Conservation (phyloP, 2,329 filamentous ascomycete genomes). For the Stachybotrys chartarum region DNA sequence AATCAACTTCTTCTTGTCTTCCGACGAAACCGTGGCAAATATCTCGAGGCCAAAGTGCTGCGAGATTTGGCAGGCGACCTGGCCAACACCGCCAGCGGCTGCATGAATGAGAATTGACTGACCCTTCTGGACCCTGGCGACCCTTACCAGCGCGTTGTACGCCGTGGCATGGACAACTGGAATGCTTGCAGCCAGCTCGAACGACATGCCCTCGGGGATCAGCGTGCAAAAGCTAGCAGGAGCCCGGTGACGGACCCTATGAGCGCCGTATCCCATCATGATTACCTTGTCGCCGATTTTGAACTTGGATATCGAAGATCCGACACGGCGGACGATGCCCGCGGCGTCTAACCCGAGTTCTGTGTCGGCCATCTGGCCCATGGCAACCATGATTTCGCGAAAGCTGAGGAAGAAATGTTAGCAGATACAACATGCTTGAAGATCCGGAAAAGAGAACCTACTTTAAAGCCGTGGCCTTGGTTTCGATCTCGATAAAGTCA, state of each 20-base stretch:
- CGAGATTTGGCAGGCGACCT: slow-evolving; percentile 7
- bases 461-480: slow-evolving; percentile 22
- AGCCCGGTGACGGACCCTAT: slow-evolving; percentile 18
- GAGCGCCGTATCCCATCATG: slow-evolving; percentile 11
- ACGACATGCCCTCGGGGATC: background rate
- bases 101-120: slow-evolving; percentile 2
- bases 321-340: slow-evolving; percentile 11
- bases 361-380: slow-evolving; percentile 14
- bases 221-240: slow-evolving; percentile 16
- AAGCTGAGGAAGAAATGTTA: slow-evolving; percentile 10
- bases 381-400: slow-evolving; percentile 24
- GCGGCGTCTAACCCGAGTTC: slow-evolving; percentile 17
- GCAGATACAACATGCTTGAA: background rate
- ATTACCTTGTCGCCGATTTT: slow-evolving; percentile 23
- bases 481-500: slow-evolving; percentile 18
- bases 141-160: slow-evolving; percentile 1
- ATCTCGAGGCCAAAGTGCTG: slow-evolving; percentile 10
- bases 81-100: slow-evolving; percentile 10
- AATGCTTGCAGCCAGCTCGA: background rate
- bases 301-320: slow-evolving; percentile 11
- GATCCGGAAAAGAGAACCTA: background rate
- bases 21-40: slow-evolving; percentile 20
- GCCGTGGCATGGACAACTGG: background rate
- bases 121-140: background rate
- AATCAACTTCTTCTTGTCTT: slow-evolving; percentile 21